Conservation (phyloP, 495 filamentous ascomycete species). For the Neurospora tetrasperma region DNA sequence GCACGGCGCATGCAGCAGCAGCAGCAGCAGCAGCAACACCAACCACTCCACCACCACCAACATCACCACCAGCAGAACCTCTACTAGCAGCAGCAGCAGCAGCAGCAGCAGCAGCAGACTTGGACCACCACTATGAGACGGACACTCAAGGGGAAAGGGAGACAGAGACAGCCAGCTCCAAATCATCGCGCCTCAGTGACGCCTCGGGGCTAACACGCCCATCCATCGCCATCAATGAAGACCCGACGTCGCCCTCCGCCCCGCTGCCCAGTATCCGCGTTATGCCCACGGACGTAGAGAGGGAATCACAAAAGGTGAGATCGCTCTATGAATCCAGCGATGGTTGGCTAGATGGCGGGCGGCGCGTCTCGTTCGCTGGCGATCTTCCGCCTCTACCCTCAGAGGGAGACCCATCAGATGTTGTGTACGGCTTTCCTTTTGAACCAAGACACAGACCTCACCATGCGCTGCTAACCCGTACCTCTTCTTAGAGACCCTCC, state of each 20-base stretch:
- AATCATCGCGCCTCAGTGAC: neutral
- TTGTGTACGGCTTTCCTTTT: slow-evolving; percentile 43
- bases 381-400: slow-evolving; percentile 28
- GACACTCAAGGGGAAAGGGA: neutral
- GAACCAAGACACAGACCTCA: slow-evolving; percentile 15
- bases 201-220: neutral
- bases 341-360: slow-evolving; percentile 46
- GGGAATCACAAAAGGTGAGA: slow-evolving; percentile 78
- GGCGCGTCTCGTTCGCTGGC: slow-evolving; percentile 28
- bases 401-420: slow-evolving; percentile 39
- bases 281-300: slow-evolving; percentile 71
- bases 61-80: neutral
- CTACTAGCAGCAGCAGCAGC: neutral
- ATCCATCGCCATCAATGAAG: slow-evolving; percentile 3
- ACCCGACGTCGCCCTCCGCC: slow-evolving; percentile 7
- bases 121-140: neutral
- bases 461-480: slow-evolving; percentile 16
- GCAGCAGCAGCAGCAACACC: neutral
- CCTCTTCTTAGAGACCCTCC: slow-evolving; percentile 7
- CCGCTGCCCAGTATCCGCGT: slow-evolving; percentile 38
- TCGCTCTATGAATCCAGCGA: slow-evolving; percentile 81
- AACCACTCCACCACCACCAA: neutral
- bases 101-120: neutral
- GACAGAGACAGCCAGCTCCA: neutral
- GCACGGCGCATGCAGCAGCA: neutral